Conservation (phyloP, 352 stramenopile genomes). For the Pythium pyrilobum region DNA sequence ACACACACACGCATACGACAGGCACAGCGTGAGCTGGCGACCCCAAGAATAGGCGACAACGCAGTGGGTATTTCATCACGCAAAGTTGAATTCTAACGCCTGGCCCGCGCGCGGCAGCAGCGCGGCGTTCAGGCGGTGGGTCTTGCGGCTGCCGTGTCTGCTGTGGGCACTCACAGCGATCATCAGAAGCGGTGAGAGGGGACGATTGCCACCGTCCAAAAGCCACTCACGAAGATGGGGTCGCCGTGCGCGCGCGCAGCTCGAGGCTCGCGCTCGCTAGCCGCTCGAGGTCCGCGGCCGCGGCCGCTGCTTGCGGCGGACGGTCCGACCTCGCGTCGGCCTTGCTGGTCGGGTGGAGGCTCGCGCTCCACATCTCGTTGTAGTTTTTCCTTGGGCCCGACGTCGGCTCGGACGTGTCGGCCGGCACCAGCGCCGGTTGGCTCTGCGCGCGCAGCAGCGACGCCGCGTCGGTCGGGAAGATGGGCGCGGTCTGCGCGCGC, state of each 20-base stretch:
- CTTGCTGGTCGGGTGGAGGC: constrained; percentile 9
- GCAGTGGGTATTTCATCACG: background rate
- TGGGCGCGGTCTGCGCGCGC: constrained; percentile 31
- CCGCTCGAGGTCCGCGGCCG: background rate
- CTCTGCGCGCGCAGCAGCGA: constrained; percentile 32
- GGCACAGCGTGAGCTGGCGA: too few species aligned
- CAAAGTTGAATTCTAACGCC: constrained; percentile 15
- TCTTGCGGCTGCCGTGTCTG: background rate
- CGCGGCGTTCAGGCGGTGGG: background rate
- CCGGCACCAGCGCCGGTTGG: constrained; percentile 25
- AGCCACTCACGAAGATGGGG: background rate
- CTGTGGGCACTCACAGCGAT: background rate
- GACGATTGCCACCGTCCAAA: background rate
- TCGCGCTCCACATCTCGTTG: constrained; percentile 66
- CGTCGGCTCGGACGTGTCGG: background rate
- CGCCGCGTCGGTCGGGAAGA: constrained; percentile 14
- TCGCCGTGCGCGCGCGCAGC: background rate
- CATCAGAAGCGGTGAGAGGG: too few species aligned
- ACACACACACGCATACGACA: too few species aligned
- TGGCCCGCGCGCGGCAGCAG: constrained; percentile 1
- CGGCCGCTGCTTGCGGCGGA: too few species aligned
- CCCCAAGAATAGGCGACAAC: background rate
- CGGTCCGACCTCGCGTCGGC: background rate
- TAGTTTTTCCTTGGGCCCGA: constrained; percentile 25
- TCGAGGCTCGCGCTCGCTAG: background rate